phyloP scores from a whole-genome alignment of 2,329 filamentous ascomycete genomes.

The Periglandula ipomoeae region DNA sequence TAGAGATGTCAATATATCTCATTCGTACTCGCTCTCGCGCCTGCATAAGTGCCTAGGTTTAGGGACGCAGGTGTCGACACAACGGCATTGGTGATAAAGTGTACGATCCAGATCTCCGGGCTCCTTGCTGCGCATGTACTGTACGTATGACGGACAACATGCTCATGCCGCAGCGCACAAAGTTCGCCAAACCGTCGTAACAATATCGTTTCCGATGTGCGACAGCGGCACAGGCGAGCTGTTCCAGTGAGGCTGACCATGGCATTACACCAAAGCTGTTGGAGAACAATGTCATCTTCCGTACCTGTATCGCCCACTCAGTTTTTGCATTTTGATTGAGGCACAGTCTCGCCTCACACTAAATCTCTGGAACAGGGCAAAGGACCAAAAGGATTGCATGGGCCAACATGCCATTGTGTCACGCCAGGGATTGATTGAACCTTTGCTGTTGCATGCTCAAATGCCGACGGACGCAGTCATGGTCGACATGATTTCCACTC shows the following conservation, averaged over 20 bases:
- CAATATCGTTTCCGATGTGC: not conserved
- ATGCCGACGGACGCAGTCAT: not conserved
- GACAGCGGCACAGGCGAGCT: not conserved
- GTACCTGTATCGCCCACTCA: not conserved
- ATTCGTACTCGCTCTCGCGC: not conserved
- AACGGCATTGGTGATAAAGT: not conserved
- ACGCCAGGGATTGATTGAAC: not conserved
- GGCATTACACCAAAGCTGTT: not conserved
- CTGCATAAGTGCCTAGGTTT: not conserved
- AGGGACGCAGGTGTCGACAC: not conserved
- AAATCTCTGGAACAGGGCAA: not conserved
- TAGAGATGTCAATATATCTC: not conserved
- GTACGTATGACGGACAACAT: not conserved
- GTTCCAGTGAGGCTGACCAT: not conserved
- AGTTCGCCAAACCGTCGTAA: not conserved
- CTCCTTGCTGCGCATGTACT: not conserved
- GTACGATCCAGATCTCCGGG: slow-evolving; percentile 9
- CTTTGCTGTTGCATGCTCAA: not conserved
- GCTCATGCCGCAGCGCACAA: not conserved
- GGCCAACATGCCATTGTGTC: not conserved
- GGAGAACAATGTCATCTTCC: not conserved
- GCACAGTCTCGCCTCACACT: not conserved
- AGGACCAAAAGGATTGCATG: not conserved
- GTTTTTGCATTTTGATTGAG: not conserved
- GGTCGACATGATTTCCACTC: not conserved